These are phyloP conservation scores for Mortierella sp. DNA, from an alignment of 371 early-diverging fungal species.

Conservation along the genomic window DNA sequence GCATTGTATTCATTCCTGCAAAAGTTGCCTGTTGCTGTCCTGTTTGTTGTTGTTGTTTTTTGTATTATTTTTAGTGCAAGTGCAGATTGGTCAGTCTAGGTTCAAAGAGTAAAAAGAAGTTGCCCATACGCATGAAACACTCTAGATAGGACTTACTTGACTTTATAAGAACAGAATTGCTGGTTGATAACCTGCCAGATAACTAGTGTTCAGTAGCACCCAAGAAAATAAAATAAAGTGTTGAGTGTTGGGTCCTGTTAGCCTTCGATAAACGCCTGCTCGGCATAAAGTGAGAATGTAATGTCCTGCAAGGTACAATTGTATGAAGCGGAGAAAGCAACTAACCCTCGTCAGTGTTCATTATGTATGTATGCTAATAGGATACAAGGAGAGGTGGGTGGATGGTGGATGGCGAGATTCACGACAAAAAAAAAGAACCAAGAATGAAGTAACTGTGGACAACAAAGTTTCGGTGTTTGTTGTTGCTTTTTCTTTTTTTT, in stretches of 20 bases:
- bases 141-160: conserved; percentile 76
- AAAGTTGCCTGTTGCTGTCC: conserved; percentile 88
- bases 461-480: background rate
- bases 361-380: conserved; percentile 18
- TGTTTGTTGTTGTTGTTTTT: conserved; percentile 24
- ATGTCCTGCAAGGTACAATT: background rate
- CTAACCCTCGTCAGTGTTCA: conserved; percentile 68
- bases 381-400: background rate
- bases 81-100: too few relatives aligned
- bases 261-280: too few relatives aligned
- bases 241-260: background rate
- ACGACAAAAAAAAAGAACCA: conserved; percentile 6
- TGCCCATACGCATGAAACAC: background rate
- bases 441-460: background rate
- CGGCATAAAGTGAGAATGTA: background rate
- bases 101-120: background rate
- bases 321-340: background rate
- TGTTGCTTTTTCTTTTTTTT: conserved; percentile 12
- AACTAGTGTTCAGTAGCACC: conserved; percentile 57
- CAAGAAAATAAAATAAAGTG: background rate
- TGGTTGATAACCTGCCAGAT: conserved; percentile 95
- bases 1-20: conserved; percentile 99
- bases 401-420: conserved; percentile 15
- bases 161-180: conserved; percentile 96
- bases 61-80: background rate